A percentile compares a stretch with the other conserved stretches of the same genome.
Conservation (phyloP, 2,329 filamentous ascomycete species). For the Hymenoscyphus infarciens region DNA sequence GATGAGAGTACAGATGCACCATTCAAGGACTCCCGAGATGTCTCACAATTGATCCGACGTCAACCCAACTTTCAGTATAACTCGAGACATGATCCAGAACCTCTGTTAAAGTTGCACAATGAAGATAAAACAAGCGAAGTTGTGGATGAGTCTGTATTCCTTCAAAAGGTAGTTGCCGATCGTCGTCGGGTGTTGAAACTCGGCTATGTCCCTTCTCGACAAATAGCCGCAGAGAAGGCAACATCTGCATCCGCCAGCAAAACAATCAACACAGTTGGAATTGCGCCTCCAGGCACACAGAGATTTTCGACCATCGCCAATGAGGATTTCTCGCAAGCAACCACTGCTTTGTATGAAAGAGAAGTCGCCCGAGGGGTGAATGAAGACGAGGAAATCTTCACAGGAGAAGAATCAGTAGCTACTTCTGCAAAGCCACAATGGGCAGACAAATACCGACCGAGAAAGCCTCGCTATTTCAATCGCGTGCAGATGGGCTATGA, state of each 20-base stretch:
- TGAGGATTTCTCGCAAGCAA: constrained; percentile 82
- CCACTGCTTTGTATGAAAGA: constrained; percentile 84
- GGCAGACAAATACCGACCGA: constrained; percentile 79
- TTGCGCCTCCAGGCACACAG: constrained; percentile 53
- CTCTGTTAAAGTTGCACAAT: constrained; percentile 57
- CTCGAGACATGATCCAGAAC: constrained; percentile 58
- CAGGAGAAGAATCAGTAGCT: constrained; percentile 77
- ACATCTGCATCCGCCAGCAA: constrained; percentile 33
- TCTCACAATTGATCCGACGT: constrained; percentile 20
- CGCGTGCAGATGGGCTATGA: constrained; percentile 98
- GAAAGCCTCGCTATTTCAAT: constrained; percentile 97
- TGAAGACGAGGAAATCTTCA: constrained; percentile 95
- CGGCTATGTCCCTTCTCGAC: constrained; percentile 63
- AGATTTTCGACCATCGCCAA: constrained; percentile 67
- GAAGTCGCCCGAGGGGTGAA: constrained; percentile 87
- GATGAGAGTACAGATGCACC: constrained; percentile 27
- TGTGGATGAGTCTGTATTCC: constrained; percentile 55
- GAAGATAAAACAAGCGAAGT: constrained; percentile 61
- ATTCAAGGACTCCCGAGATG: constrained; percentile 14
- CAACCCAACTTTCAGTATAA: constrained; percentile 39
- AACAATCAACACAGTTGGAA: constrained; percentile 39
- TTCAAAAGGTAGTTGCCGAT: constrained; percentile 54
- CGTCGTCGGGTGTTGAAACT: constrained; percentile 59
- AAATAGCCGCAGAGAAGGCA: constrained; percentile 37
- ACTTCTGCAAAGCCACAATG: constrained; percentile 66